Percentiles rank a stretch among this genome's conserved stretches.
Evolutionary conservation across 345 rosid genomes (phyloP).

Genomic region (Eucalyptus leucophloia): DNA sequence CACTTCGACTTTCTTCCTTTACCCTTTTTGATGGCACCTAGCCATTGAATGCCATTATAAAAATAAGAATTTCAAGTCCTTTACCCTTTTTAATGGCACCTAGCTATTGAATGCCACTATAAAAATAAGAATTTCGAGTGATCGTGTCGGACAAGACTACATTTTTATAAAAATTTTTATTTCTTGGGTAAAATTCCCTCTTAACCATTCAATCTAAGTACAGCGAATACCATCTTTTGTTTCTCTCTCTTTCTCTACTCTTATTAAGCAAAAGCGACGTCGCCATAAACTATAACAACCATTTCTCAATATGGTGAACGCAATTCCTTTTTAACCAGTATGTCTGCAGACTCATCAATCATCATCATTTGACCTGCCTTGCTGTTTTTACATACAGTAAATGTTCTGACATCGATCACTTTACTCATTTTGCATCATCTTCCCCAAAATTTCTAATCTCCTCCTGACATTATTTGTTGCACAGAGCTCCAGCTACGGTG

Average conservation of each 20-base stretch:
- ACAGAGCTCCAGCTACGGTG: background rate
- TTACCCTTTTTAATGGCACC: background rate
- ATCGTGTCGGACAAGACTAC: background rate
- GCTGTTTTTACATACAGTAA: background rate
- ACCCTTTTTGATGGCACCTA: background rate
- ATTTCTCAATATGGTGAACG: background rate
- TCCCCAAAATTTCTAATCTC: background rate
- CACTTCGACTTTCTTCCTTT: too few relatives aligned
- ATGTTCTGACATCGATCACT: background rate
- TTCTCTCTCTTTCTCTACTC: background rate
- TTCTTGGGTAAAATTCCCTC: background rate
- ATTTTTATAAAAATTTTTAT: background rate
- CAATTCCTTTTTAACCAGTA: background rate
- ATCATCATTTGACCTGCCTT: background rate
- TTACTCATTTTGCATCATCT: background rate
- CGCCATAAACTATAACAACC: too few relatives aligned
- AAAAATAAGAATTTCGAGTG: background rate
- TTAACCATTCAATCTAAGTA: background rate
- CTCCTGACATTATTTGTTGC: too few relatives aligned
- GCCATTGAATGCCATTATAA: background rate
- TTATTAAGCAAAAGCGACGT: background rate
- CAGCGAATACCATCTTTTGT: background rate
- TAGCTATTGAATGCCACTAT: background rate
- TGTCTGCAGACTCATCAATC: background rate
- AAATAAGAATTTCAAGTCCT: background rate